Evolutionary conservation across 345 rosid species (phyloP).

Genomic region (Abelmoschus esculentus): DNA sequence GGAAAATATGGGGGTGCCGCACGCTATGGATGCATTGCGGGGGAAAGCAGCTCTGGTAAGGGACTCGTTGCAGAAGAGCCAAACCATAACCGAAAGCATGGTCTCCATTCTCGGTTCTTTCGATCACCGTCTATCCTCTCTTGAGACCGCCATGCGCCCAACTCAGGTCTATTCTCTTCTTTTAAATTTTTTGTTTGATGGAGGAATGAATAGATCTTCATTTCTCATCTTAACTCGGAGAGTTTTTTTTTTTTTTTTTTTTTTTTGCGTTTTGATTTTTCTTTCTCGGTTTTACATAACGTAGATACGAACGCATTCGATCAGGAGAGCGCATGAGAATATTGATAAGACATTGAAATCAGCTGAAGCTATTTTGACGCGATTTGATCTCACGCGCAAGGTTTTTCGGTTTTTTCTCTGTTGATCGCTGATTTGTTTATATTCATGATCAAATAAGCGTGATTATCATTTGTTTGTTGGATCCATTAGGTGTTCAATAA

Average conservation of each 20-base stretch:
- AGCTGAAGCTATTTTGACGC: conserved; percentile 66
- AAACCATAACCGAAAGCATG: conserved; percentile 82
- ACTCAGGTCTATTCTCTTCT: conserved; percentile 50
- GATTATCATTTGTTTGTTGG: not conserved
- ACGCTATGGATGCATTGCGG: conserved; percentile 52
- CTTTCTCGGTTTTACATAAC: conserved; percentile 18
- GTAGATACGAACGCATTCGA: conserved; percentile 87
- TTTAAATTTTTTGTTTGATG: not conserved
- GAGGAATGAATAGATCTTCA: not conserved
- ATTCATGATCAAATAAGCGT: not conserved
- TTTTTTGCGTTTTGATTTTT: not conserved
- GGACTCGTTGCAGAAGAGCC: conserved; percentile 76
- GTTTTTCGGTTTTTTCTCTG: conserved; percentile 19
- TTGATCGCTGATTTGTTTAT: not conserved
- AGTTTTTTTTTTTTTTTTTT: not conserved
- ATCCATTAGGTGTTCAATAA: not conserved
- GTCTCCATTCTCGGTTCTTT: conserved; percentile 91
- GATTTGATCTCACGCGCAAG: conserved; percentile 77
- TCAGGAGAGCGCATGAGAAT: conserved; percentile 84
- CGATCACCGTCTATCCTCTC: conserved; percentile 95
- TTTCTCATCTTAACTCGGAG: not conserved
- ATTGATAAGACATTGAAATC: conserved; percentile 75
- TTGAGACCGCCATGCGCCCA: conserved; percentile 98
- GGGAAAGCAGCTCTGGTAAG: conserved; percentile 57
- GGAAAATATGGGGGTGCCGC: conserved; percentile 48